Conservation (phyloP, 768 basidiomycete genomes). For the Dictyophora rubrovolvata region DNA sequence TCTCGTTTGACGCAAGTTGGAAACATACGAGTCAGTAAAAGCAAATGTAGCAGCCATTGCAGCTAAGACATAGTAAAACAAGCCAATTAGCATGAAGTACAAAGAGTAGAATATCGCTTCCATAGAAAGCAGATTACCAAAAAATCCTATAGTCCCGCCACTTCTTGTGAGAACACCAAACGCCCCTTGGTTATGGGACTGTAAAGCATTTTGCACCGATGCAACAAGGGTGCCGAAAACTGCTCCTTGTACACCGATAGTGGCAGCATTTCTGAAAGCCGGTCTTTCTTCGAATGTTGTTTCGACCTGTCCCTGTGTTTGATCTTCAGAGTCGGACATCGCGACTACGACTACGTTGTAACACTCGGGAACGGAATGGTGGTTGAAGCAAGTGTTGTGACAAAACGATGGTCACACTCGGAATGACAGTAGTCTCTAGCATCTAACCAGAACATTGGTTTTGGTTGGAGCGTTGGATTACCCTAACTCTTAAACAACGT, state of each 20-base stretch:
- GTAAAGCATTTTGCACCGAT: conserved; percentile 70
- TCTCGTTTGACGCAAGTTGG: conserved; percentile 68
- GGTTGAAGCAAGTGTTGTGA: neutral
- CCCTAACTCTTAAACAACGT: no score
- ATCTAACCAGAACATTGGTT: neutral
- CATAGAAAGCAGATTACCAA: conserved; percentile 45
- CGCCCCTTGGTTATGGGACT: conserved; percentile 66
- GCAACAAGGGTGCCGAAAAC: conserved; percentile 31
- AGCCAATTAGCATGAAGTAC: neutral
- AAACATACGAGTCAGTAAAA: conserved; percentile 67
- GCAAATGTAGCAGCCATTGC: conserved; percentile 86
- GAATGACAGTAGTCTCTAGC: neutral
- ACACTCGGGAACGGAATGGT: neutral
- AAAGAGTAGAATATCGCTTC: neutral
- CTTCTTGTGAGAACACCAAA: conserved; percentile 80
- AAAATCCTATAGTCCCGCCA: conserved; percentile 84
- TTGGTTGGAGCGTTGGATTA: no score
- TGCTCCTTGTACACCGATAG: conserved; percentile 22
- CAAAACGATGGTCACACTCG: neutral
- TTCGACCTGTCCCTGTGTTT: neutral
- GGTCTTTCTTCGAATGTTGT: conserved; percentile 3
- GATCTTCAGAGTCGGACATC: neutral
- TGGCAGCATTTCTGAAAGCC: conserved; percentile 15
- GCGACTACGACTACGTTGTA: neutral
- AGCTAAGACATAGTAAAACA: conserved; percentile 34